Percentiles rank a stretch among this genome's conserved stretches.
These are phyloP conservation scores for Lineolata rhizophorae DNA, from an alignment of 495 filamentous ascomycete genomes.

Conservation along the genomic window DNA sequence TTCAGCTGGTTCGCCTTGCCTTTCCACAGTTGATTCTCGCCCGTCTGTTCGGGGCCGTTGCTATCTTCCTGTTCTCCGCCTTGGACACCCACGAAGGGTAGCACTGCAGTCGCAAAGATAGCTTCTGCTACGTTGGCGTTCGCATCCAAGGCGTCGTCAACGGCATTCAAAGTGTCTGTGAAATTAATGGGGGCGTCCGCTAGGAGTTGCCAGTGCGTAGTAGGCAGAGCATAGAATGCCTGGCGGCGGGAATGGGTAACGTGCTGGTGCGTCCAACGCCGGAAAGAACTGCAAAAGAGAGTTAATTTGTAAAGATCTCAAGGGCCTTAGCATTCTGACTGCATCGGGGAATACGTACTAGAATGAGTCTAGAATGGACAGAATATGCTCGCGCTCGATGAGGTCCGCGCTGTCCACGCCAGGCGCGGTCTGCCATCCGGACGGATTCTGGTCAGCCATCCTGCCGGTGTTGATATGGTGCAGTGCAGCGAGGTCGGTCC, in stretches of 20 bases:
- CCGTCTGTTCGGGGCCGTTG: neutral
- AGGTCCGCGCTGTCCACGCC: too few species aligned
- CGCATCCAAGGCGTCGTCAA: constrained; percentile 74
- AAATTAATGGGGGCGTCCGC: constrained; percentile 62
- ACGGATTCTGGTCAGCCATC: too few species aligned
- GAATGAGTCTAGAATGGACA: too few species aligned
- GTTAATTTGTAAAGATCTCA: neutral
- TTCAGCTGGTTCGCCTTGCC: constrained; percentile 18
- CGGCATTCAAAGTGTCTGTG: constrained; percentile 45
- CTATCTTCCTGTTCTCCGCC: constrained; percentile 2
- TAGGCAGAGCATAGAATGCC: constrained; percentile 77
- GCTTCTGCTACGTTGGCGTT: constrained; percentile 60
- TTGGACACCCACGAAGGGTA: constrained; percentile 39
- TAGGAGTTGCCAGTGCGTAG: constrained; percentile 59
- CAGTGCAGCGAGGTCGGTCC: too few species aligned
- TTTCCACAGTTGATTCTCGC: neutral
- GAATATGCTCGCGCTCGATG: too few species aligned
- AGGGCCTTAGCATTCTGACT: neutral
- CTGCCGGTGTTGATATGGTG: too few species aligned
- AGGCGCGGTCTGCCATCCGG: too few species aligned
- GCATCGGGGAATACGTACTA: too few species aligned
- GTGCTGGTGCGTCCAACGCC: constrained; percentile 60
- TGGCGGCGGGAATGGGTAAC: constrained; percentile 74
- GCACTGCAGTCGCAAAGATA: constrained; percentile 39
- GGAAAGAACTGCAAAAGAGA: constrained; percentile 27